Base-by-base conservation (phyloP, 2,329 filamentous ascomycete species). In the Pseudocercospora musae region DNA sequence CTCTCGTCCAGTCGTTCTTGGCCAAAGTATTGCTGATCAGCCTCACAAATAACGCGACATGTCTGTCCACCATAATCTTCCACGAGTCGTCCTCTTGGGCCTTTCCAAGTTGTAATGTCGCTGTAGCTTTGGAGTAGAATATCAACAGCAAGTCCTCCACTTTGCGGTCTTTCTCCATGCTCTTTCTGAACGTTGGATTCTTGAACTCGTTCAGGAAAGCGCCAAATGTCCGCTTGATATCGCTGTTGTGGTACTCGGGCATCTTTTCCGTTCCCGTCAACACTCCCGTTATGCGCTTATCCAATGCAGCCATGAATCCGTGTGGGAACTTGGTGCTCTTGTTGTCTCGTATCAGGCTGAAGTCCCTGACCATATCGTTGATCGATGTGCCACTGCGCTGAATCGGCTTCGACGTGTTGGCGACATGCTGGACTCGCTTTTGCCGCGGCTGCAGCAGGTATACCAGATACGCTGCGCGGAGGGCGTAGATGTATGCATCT, bases 181-280 rank as follows among this genome's bases (percentile, higher is more conserved):
- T 89, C 79, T 92, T 96, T 69, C 91, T 89, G 73, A 97, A 97
- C 50, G 86, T 87, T 65, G 88, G 88, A 66, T 96, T 91, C 70
- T 94, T 97, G 75, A 99, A 90, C 60, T 92, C 90, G 62, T 94
- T 97, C 74, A 97, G 89, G 67, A 96, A 96, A 68, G 92, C 91
- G 59, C 92, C 95, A 79, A 99, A 99, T 1, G 92, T 96, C 65
- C 94, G 86, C 79, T 96, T 97, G 67, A 99, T 89, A 25, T 89
- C 82, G n/a, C 90, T 83, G 80, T 99, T 95, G 73, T 89, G 91
- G 78, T 90, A 99, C 72, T 96, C 95, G 13, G 91, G 92, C 73
- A 94, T 84, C 69, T 83, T 87, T 78, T 98, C 95, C 64, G 84
- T 89, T 42, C 93, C 92, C 70, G 89, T 86, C 70, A 98, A 79